phyloP scores from a whole-genome alignment of 2,329 filamentous ascomycete genomes.

The Colletotrichum sublineola region DNA sequence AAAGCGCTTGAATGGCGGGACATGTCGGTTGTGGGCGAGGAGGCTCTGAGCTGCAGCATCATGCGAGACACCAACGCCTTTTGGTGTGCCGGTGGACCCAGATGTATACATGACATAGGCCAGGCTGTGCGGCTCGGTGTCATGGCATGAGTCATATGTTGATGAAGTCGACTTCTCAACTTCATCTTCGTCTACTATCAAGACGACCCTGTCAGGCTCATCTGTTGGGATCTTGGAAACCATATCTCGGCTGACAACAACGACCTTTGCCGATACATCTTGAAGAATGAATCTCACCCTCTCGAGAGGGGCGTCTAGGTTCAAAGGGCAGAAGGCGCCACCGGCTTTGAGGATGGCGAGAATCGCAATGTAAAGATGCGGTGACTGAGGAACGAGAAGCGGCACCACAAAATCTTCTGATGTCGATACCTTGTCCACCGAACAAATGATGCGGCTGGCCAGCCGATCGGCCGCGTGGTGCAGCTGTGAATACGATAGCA shows the following conservation, averaged over 20 bases:
- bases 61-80: constrained; percentile 88
- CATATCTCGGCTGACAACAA: constrained; percentile 73
- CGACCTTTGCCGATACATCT: constrained; percentile 79
- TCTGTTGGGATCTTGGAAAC: constrained; percentile 55
- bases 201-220: constrained; percentile 47
- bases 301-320: constrained; percentile 81
- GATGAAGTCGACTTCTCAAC: not conserved
- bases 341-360: constrained; percentile 85
- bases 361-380: constrained; percentile 81
- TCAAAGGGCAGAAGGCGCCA: constrained; percentile 87
- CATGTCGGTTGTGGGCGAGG: constrained; percentile 82
- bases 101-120: constrained; percentile 97
- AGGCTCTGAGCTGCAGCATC: constrained; percentile 84
- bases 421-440: not conserved
- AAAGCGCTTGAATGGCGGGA: constrained; percentile 83
- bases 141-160: not conserved
- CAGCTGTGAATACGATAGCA: constrained; percentile 73
- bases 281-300: constrained; percentile 82
- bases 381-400: constrained; percentile 81
- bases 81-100: constrained; percentile 88
- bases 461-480: constrained; percentile 70
- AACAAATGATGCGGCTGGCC: constrained; percentile 63
- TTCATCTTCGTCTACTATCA: constrained; percentile 53
- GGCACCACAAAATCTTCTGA: constrained; percentile 69
- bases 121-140: constrained; percentile 56